Percentiles rank a stretch among this genome's conserved stretches.
phyloP scores from a whole-genome alignment of 371 early-diverging fungal species.

The Choanephora cucurbitarum region DNA sequence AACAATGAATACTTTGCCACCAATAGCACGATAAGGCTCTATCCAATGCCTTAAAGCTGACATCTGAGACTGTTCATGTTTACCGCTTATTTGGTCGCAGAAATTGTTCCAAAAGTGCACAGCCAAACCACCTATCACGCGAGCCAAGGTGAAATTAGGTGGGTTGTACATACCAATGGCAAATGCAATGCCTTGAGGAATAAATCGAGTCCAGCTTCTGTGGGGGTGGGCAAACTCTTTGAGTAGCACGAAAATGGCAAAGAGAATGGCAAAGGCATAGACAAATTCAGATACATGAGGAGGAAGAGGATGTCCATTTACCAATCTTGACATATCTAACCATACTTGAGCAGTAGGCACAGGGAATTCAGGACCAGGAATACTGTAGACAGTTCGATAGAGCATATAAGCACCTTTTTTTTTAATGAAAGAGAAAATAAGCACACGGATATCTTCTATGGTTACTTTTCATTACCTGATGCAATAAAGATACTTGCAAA shows the following conservation, averaged over 20 bases:
- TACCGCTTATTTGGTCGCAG: conserved; percentile 28
- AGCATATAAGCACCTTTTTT: conserved; percentile 69
- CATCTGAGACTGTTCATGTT: background rate
- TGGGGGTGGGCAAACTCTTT: conserved; percentile 31
- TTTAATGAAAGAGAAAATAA: too few relatives aligned
- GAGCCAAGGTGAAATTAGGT: conserved; percentile 77
- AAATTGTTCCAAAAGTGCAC: conserved; percentile 51
- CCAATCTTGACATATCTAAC: conserved; percentile 77
- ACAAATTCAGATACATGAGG: conserved; percentile 61
- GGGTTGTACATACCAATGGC: conserved; percentile 87
- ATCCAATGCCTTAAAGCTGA: conserved; percentile 2
- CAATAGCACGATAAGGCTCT: conserved; percentile 28
- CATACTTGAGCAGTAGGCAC: conserved; percentile 79
- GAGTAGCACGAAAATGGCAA: conserved; percentile 56
- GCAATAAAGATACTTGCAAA: conserved; percentile 51
- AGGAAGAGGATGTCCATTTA: conserved; percentile 75
- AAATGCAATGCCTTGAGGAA: conserved; percentile 81
- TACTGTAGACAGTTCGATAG: conserved; percentile 68
- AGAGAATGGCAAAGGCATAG: conserved; percentile 54
- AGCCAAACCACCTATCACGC: conserved; percentile 69
- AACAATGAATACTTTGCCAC: conserved; percentile 66
- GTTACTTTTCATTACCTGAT: conserved; percentile 26
- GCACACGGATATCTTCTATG: too few relatives aligned
- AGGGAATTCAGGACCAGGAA: conserved; percentile 72
- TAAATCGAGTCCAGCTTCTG: conserved; percentile 40